phyloP scores from a whole-genome alignment of 2,329 filamentous ascomycete genomes.

The Anthostomella pinea region DNA sequence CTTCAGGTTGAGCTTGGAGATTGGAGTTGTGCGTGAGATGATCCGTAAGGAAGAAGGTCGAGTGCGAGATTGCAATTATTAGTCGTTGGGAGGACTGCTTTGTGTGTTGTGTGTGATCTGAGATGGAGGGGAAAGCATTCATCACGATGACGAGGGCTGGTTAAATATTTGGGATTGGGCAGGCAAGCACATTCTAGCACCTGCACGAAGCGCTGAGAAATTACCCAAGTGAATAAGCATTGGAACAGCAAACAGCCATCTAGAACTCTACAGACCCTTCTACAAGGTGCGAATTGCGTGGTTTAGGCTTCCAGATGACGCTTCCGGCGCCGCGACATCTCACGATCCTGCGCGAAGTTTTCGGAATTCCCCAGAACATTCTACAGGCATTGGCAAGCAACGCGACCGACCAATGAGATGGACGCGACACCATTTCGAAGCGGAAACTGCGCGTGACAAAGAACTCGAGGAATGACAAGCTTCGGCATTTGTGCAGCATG shows the following conservation, averaged over 20 bases:
- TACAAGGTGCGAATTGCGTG: constrained; percentile 8
- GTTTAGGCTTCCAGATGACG: too few species aligned
- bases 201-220: constrained; percentile 26
- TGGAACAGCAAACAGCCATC: constrained; percentile 12
- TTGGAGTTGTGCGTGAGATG: too few species aligned
- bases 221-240: constrained; percentile 16
- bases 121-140: constrained; percentile 14
- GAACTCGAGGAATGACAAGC: too few species aligned
- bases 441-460: too few species aligned
- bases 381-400: too few species aligned
- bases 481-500: too few species aligned
- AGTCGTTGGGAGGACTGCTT: constrained; percentile 16
- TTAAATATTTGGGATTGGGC: constrained; percentile 30
- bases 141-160: constrained; percentile 13
- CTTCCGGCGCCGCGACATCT: constrained; percentile 15
- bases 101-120: constrained; percentile 27
- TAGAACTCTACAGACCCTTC: constrained; percentile 29
- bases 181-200: constrained; percentile 19
- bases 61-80: constrained; percentile 9
- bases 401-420: too few species aligned
- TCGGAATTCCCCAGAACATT: constrained; percentile 30
- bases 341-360: constrained; percentile 21
- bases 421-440: too few species aligned
- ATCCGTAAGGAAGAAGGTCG: constrained; percentile 23
- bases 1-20: constrained; percentile 18